These are phyloP conservation scores for Penicillium alfredii DNA, from an alignment of 495 filamentous ascomycete genomes.

Conservation along the genomic window DNA sequence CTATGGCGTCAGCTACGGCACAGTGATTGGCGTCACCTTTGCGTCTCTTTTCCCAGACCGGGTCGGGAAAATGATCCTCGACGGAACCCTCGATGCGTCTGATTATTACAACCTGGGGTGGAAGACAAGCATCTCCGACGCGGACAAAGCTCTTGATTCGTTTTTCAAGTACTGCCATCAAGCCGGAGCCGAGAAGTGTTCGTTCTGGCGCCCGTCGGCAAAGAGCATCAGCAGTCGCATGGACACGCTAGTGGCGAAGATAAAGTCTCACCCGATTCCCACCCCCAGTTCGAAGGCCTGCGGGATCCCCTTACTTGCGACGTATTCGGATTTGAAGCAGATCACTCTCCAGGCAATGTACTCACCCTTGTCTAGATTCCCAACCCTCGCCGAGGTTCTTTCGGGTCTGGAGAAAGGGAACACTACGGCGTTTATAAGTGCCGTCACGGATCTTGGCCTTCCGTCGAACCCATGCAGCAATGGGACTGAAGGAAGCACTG, in stretches of 20 bases:
- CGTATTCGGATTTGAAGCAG: conserved; percentile 26
- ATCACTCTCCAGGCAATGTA: conserved; percentile 10
- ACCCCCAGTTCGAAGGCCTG: conserved; percentile 17
- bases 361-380: conserved; percentile 11
- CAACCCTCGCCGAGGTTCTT: conserved; percentile 10
- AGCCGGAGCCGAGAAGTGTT: conserved; percentile 31
- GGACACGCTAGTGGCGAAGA: conserved; percentile 20
- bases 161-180: conserved; percentile 39
- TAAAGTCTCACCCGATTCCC: conserved; percentile 38
- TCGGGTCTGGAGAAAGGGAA: not conserved
- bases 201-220: conserved; percentile 33
- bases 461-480: conserved; percentile 3
- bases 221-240: conserved; percentile 33
- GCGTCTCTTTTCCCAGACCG: conserved; percentile 43
- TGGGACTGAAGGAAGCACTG: not conserved
- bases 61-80: conserved; percentile 35
- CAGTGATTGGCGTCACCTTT: conserved; percentile 49
- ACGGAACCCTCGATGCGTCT: conserved; percentile 41
- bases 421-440: not conserved
- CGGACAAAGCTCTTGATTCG: conserved; percentile 28
- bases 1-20: conserved; percentile 58
- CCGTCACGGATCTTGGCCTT: not conserved
- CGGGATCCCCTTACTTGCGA: conserved; percentile 23
- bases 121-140: conserved; percentile 35
- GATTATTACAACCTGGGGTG: conserved; percentile 32